Conservation (phyloP, 306 rosid species). For the Herpetospermum pedunculosum region DNA sequence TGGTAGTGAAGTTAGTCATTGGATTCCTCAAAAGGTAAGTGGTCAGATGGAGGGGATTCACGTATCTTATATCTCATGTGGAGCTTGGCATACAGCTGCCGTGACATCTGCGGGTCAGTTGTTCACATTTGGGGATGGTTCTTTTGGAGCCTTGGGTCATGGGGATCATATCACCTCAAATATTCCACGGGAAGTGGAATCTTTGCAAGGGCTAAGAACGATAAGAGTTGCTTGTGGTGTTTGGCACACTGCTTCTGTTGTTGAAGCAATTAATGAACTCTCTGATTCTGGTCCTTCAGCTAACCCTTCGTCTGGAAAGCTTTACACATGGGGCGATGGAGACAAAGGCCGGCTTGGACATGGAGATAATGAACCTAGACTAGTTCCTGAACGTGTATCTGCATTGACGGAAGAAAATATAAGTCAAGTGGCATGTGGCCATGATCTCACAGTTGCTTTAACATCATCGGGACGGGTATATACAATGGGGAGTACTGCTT, state of each 20-base stretch:
- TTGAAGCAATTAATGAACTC: constrained; percentile 39
- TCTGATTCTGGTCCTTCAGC: constrained; percentile 32
- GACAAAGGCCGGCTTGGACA: constrained; percentile 87
- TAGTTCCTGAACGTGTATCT: constrained; percentile 55
- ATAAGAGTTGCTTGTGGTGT: constrained; percentile 82
- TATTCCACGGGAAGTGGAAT: constrained; percentile 74
- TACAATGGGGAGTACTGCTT: constrained; percentile 76
- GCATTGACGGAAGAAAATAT: constrained; percentile 51
- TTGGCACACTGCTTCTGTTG: constrained; percentile 97
- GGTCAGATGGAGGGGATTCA: constrained; percentile 65
- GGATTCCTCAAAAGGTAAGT: constrained; percentile 77
- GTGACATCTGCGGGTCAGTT: constrained; percentile 78
- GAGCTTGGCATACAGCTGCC: constrained; percentile 92
- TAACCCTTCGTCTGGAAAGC: constrained; percentile 42
- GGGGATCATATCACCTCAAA: constrained; percentile 56
- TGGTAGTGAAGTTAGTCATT: constrained; percentile 71
- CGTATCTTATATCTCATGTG: constrained; percentile 73
- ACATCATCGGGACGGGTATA: constrained; percentile 68
- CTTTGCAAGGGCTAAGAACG: constrained; percentile 60
- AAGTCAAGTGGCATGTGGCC: constrained; percentile 76
- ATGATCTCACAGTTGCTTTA: constrained; percentile 73
- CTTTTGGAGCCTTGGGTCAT: constrained; percentile 94
- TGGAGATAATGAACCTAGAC: constrained; percentile 46
- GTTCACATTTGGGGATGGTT: constrained; percentile 97
- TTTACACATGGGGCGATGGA: constrained; percentile 98